Base-by-base conservation (phyloP, 257 asterid genomes). In the Primulina eburnea region DNA sequence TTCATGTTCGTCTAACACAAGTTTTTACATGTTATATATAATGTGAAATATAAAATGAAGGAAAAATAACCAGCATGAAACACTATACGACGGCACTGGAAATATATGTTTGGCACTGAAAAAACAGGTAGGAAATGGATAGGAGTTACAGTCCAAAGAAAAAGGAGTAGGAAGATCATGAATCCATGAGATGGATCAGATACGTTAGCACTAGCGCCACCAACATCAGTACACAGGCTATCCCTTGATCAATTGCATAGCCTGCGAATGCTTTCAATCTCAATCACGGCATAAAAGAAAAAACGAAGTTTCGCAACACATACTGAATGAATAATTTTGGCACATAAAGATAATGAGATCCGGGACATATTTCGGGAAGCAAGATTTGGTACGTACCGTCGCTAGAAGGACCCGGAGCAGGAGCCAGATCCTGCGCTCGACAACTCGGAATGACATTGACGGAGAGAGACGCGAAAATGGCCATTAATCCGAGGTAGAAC, bases 341-440 rank as follows among this genome's bases (percentile, higher is more conserved):
- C 40, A 37, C 6, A 50, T 17, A 2, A 16, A 50, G 57, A 43
- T 35, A 14, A 12, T 11, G 17, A 11, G 55, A 35, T 35, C 9
- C 30, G 30, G 30, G 30, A 28, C 30, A 28, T 28, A 28, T 28
- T 28, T 28, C 43, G 8, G 43, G 43, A 4, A 8, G 43, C 43
- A 35, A 40, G 8, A 8, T 17, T 28, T 18, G 8, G 18, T 29
- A 40, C 73, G 38, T 34, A 75, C 79, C 79, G 60, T 75, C 79
- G 68, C 75, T 75, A 60, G 67, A 14, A 62, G 79, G 75, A 24
- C 70, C 71, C 29, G 79, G 75, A 10, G 75, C 67, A 56, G 79
- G 75, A 24, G 71, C 55, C 63, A 64, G 30, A 4, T 50, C 73
- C 29, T 69, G 79, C 38, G 75, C 74, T 40, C 32, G 66, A 71